A percentile compares a stretch with the other conserved stretches of the same genome.
phyloP scores from a whole-genome alignment of 345 rosid genomes.

The Laguncularia racemosa region DNA sequence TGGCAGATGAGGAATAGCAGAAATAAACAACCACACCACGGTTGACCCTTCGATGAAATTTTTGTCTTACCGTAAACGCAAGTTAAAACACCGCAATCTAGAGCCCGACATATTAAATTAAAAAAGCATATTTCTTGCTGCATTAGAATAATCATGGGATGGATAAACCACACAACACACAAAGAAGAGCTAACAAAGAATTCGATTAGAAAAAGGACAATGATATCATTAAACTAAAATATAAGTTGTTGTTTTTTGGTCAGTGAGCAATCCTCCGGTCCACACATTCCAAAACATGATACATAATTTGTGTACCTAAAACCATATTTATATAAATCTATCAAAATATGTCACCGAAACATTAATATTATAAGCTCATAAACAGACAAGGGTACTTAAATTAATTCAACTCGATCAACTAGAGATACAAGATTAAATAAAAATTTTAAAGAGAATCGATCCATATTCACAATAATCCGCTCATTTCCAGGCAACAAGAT shows the following conservation, averaged over 20 bases:
- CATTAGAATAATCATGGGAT: conserved; percentile 2
- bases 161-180: conserved; percentile 11
- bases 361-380: conserved; percentile 13
- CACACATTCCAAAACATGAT: conserved; percentile 14
- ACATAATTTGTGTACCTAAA: conserved; percentile 5
- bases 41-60: conserved; percentile 6
- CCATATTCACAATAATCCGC: conserved; percentile 14
- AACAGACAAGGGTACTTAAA: conserved; percentile 38
- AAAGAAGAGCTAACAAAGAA: conserved; percentile 5
- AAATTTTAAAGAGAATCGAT: background rate
- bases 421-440: conserved; percentile 1
- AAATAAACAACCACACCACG: background rate
- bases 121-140: conserved; percentile 1
- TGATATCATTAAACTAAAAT: conserved; percentile 17
- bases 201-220: conserved; percentile 3
- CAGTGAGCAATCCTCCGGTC: conserved; percentile 26
- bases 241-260: conserved; percentile 23
- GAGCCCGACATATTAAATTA: background rate
- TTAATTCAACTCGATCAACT: conserved; percentile 23
- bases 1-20: conserved; percentile 2
- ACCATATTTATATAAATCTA: conserved; percentile 13
- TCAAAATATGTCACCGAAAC: conserved; percentile 12
- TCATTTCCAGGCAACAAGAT: too few species aligned
- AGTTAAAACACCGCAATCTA: background rate
- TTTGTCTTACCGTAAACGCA: background rate